Evolutionary conservation across 345 rosid genomes (phyloP).

Genomic region (Kandelia obovata): DNA sequence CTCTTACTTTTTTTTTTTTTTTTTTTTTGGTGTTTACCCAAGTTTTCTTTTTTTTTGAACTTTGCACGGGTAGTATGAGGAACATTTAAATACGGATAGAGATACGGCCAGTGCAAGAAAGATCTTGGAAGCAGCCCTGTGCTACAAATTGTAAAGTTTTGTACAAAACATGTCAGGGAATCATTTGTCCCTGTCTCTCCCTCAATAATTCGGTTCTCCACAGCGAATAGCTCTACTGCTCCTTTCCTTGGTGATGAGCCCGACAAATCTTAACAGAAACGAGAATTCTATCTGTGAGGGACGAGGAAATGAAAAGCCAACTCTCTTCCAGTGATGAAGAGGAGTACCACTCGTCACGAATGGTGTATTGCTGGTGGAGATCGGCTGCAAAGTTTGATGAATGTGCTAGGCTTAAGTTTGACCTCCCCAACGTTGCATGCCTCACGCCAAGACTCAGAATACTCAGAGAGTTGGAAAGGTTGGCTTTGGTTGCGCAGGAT

Average conservation of each 20-base stretch:
- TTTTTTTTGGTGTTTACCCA: too few species aligned
- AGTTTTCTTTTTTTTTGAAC: too few species aligned
- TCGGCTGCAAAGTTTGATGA: constrained; percentile 42
- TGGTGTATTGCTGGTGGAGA: constrained; percentile 49
- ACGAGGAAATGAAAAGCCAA: constrained; percentile 37
- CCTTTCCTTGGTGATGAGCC: too few species aligned
- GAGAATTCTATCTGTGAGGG: background rate
- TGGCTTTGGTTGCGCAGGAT: constrained; percentile 45
- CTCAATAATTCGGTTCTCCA: background rate
- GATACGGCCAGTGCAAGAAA: constrained; percentile 17
- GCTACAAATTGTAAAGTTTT: background rate
- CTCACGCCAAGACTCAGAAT: constrained; percentile 45
- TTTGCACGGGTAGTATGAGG: too few species aligned
- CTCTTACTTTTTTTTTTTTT: too few species aligned
- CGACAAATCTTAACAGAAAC: too few species aligned
- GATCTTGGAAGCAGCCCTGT: constrained; percentile 22
- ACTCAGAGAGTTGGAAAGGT: constrained; percentile 51
- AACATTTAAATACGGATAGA: background rate
- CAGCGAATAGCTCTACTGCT: background rate
- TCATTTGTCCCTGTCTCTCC: background rate
- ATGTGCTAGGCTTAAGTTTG: constrained; percentile 31
- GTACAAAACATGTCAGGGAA: background rate
- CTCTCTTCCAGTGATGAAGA: constrained; percentile 31
- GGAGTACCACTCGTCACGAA: constrained; percentile 21
- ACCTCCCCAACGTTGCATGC: constrained; percentile 26